These are phyloP conservation scores for Ilyonectria robusta DNA, from an alignment of 2,329 filamentous ascomycete genomes.

Conservation along the genomic window DNA sequence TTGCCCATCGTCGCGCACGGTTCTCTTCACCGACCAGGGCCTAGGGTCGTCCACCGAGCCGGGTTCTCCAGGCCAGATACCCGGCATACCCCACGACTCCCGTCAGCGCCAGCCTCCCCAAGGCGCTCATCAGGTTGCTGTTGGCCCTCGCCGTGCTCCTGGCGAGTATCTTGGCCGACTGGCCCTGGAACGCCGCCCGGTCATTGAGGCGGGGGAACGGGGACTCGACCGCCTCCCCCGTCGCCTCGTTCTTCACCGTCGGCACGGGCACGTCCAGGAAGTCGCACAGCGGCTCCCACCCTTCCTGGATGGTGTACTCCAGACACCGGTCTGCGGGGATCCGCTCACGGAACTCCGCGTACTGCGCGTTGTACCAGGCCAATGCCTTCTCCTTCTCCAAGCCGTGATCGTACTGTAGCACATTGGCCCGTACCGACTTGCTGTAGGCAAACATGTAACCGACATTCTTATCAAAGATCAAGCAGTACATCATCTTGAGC, in stretches of 20 bases:
- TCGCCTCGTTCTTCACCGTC: constrained; percentile 48
- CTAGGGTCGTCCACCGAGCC: constrained; percentile 46
- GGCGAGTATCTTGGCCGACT: constrained; percentile 24
- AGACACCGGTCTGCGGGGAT: constrained; percentile 54
- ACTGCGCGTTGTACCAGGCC: constrained; percentile 55
- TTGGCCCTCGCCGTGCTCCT: constrained; percentile 43
- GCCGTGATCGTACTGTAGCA: constrained; percentile 50
- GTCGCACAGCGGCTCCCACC: constrained; percentile 59
- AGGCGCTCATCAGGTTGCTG: constrained; percentile 40
- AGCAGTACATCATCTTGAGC: constrained; percentile 49
- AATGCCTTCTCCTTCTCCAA: constrained; percentile 55
- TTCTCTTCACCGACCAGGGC: constrained; percentile 16
- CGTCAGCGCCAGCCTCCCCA: constrained; percentile 44
- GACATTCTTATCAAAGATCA: constrained; percentile 45
- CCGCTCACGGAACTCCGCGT: constrained; percentile 53
- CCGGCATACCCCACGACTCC: constrained; percentile 48
- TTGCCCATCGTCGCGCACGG: constrained; percentile 10
- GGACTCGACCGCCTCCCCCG: constrained; percentile 49
- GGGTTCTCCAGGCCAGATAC: constrained; percentile 49
- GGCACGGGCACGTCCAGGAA: constrained; percentile 57
- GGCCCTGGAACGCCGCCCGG: constrained; percentile 41
- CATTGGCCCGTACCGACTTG: constrained; percentile 44
- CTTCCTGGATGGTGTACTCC: constrained; percentile 56
- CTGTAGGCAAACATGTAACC: constrained; percentile 48
- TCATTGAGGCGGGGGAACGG: constrained; percentile 54